Conservation (phyloP, 208 protist species). For the Wallacemonas rigidus region DNA sequence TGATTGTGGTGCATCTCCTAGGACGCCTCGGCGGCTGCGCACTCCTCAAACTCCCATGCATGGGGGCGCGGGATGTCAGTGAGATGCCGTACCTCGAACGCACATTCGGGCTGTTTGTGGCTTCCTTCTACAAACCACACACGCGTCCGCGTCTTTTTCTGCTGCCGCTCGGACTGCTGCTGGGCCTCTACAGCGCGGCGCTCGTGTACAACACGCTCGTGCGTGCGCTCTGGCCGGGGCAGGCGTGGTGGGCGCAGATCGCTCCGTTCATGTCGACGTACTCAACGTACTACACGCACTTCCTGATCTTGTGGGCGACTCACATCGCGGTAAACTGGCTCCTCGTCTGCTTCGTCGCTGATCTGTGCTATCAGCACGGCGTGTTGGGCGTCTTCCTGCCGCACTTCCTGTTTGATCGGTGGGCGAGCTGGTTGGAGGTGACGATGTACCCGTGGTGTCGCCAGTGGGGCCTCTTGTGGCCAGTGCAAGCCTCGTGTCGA, state of each 20-base stretch:
- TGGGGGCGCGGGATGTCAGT: slow-evolving; percentile 28
- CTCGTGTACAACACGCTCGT: slow-evolving; percentile 45
- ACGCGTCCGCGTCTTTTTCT: slow-evolving; percentile 29
- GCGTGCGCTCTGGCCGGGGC: slow-evolving; percentile 27
- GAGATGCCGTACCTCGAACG: slow-evolving; percentile 22
- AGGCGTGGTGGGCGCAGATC: slow-evolving; percentile 32
- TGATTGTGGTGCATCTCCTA: slow-evolving; percentile 21
- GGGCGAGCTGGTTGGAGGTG: slow-evolving; percentile 28
- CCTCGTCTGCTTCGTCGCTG: slow-evolving; percentile 34
- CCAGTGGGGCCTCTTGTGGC: slow-evolving; percentile 13
- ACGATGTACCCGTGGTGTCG: slow-evolving; percentile 18
- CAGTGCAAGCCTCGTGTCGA: slow-evolving; percentile 1
- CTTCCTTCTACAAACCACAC: slow-evolving; percentile 19
- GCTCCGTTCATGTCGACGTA: slow-evolving; percentile 17
- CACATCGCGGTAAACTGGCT: slow-evolving; percentile 40
- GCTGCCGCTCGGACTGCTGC: slow-evolving; percentile 25
- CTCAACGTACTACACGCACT: slow-evolving; percentile 7
- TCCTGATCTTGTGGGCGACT: slow-evolving; percentile 23
- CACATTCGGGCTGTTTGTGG: slow-evolving; percentile 27
- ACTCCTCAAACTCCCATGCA: slow-evolving; percentile 35
- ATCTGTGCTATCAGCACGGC: slow-evolving; percentile 54
- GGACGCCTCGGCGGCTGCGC: slow-evolving; percentile 21
- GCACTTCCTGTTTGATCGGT: slow-evolving; percentile 38
- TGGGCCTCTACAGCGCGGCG: slow-evolving; percentile 37
- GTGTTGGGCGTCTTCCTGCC: slow-evolving; percentile 38